Percentiles rank a stretch among this genome's conserved stretches.
Evolutionary conservation across 2,329 filamentous ascomycete species (phyloP).

Genomic region (Rhexocercosporidium sp.): DNA sequence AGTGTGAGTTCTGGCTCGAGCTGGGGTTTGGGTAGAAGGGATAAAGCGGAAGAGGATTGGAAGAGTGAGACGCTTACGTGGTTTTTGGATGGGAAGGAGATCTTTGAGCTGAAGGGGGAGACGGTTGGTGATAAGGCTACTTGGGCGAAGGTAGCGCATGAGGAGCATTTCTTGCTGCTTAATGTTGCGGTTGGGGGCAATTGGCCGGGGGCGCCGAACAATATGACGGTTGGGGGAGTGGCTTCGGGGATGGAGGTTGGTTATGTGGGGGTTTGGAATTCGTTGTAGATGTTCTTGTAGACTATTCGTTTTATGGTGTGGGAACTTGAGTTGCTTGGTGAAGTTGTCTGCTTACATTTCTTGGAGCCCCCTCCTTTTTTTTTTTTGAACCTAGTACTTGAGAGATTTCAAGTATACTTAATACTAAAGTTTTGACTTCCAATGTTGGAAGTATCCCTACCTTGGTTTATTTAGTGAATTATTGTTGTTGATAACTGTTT

Average conservation of each 20-base stretch:
- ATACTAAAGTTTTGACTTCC: too few relatives aligned
- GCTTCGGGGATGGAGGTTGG: conserved; percentile 46
- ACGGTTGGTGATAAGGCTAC: conserved; percentile 38
- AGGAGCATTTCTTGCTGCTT: conserved; percentile 45
- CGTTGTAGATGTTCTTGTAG: conserved; percentile 20
- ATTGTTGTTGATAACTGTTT: too few relatives aligned
- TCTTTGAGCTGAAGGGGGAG: conserved; percentile 39
- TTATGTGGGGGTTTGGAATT: conserved; percentile 47
- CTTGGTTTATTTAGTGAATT: too few relatives aligned
- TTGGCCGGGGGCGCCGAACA: conserved; percentile 44
- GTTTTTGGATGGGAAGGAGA: conserved; percentile 43
- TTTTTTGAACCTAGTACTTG: too few relatives aligned
- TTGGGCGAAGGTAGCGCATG: conserved; percentile 43
- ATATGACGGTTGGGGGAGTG: conserved; percentile 42
- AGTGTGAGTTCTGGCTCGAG: conserved; percentile 31
- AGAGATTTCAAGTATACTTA: too few relatives aligned
- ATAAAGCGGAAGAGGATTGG: too few relatives aligned
- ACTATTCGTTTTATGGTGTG: background rate
- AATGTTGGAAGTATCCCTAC: too few relatives aligned
- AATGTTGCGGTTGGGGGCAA: conserved; percentile 49
- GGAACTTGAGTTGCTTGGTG: too few relatives aligned
- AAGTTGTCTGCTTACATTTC: too few relatives aligned
- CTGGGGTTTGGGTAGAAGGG: too few relatives aligned
- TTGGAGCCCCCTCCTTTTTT: too few relatives aligned
- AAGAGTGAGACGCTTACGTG: conserved; percentile 46